Evolutionary conservation across 805 yeast species (phyloP), one percentile per base, ranked within the genome.

Genomic region (Diddensiella santjacobensis): DNA sequence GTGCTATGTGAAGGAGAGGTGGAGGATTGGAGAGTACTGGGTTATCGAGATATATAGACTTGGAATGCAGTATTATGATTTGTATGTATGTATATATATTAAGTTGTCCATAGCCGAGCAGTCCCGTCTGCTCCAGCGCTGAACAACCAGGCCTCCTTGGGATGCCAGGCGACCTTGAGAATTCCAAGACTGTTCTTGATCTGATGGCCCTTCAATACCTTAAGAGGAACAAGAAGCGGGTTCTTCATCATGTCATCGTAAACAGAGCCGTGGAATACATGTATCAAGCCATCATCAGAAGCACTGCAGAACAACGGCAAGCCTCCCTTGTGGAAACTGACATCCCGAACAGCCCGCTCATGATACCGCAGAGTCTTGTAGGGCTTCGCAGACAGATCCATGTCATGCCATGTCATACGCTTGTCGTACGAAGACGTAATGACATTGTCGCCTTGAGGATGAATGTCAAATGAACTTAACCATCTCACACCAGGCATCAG

Each of bases 111-210:
- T 61, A 93, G 71, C 62, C 96, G 81, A 3, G 97, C 98, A 37
- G 88, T 81, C 52, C 95, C 88, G 69, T 93, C 99, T 19, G 98
- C 98, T 60, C 98, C 99, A 8, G 96, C 87, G 64, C 93, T 83
- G 67, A 93, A 89, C 63, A 93, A 74, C 99, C 99, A 93, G 0
- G 99, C 96, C 70, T 93, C 98, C 60, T 83, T 81, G 56, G 98
- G 98, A 74, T 93, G 99, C 99, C 99, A 93, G 43, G 79, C 79
- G 42, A 85, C 78, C 62, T 82, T 84, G 62, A 93, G 74, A 13
- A 93, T 95, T 63, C 99, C 99, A 49, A 93, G 71, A 62, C 85
- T 83, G 58, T 79, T 79, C 18, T 80, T 71, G 41, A 88, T 77
- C 65, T 84, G 82, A 69, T 93, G 99, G 8, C 98, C 99, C 39